Percentiles rank a stretch among this genome's conserved stretches.
phyloP scores from a whole-genome alignment of 495 filamentous ascomycete species.

The Tuber umbilicatum region DNA sequence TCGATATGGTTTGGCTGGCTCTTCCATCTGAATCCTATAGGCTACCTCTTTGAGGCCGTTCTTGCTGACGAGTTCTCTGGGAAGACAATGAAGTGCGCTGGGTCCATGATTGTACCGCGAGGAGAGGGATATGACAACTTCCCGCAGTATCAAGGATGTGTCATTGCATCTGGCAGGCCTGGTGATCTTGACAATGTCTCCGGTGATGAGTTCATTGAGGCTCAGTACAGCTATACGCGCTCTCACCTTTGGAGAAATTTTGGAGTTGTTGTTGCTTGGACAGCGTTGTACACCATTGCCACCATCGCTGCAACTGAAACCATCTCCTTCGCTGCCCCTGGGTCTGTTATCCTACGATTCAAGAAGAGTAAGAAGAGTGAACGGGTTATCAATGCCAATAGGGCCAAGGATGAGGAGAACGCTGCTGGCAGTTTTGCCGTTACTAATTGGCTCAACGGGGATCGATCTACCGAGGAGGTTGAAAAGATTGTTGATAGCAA shows the following conservation, averaged over 20 bases:
- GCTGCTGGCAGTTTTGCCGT: conserved; percentile 15
- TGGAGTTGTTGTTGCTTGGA: conserved; percentile 64
- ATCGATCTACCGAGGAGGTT: conserved; percentile 29
- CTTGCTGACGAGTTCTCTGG: conserved; percentile 32
- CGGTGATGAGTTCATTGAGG: conserved; percentile 54
- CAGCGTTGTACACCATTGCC: conserved; percentile 59
- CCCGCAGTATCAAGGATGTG: conserved; percentile 55
- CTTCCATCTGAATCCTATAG: conserved; percentile 51
- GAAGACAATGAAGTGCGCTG: conserved; percentile 54
- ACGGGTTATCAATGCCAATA: conserved; percentile 23
- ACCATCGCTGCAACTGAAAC: conserved; percentile 60
- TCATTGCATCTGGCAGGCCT: conserved; percentile 51
- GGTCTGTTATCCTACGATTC: conserved; percentile 42
- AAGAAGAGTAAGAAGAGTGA: conserved; percentile 41
- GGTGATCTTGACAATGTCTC: conserved; percentile 42
- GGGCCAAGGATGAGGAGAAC: conserved; percentile 40
- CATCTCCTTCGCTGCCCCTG: conserved; percentile 48
- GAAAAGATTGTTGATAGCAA: conserved; percentile 45
- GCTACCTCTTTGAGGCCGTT: conserved; percentile 52
- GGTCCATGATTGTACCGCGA: conserved; percentile 52
- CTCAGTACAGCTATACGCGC: conserved; percentile 54
- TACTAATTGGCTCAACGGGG: conserved; percentile 27
- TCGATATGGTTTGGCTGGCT: conserved; percentile 56
- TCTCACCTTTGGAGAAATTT: conserved; percentile 73
- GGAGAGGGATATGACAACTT: conserved; percentile 47